These are phyloP conservation scores for Ceratocystis papillata DNA, from an alignment of 2,329 filamentous ascomycete species.

Conservation along the genomic window DNA sequence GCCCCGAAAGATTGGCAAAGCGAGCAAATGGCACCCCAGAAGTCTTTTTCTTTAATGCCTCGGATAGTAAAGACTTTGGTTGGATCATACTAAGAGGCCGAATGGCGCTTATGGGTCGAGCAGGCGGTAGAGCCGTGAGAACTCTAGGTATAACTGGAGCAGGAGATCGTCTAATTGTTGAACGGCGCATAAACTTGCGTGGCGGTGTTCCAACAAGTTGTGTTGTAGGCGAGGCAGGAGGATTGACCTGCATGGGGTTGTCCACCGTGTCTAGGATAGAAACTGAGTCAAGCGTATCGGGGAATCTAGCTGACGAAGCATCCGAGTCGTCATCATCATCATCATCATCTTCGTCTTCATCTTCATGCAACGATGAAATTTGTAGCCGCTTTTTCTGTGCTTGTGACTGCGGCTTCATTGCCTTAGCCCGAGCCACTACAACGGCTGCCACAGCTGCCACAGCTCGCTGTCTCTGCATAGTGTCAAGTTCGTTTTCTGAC, in stretches of 20 bases:
- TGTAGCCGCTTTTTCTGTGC: conserved; percentile 38
- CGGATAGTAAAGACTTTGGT: conserved; percentile 60
- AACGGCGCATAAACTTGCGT: conserved; percentile 48
- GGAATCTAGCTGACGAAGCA: conserved; percentile 51
- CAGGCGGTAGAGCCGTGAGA: conserved; percentile 58
- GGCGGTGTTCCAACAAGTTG: conserved; percentile 55
- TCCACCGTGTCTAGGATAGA: conserved; percentile 58
- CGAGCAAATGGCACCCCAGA: conserved; percentile 62
- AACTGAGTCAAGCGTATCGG: conserved; percentile 57
- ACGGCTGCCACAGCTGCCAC: conserved; percentile 47
- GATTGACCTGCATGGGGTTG: conserved; percentile 41
- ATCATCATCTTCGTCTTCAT: conserved; percentile 49
- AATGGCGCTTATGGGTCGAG: conserved; percentile 54
- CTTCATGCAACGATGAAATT: conserved; percentile 46
- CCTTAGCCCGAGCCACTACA: conserved; percentile 33
- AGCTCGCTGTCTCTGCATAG: conserved; percentile 53
- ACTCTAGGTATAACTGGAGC: conserved; percentile 46
- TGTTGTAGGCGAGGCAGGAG: conserved; percentile 39
- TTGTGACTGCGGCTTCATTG: conserved; percentile 14
- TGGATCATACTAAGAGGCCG: conserved; percentile 56
- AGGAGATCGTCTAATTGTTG: conserved; percentile 53
- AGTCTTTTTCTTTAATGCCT: conserved; percentile 60
- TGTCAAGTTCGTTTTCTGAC: conserved; percentile 68
- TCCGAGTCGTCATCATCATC: conserved; percentile 48
- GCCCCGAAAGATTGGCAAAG: conserved; percentile 65